Percentiles rank a stretch among this genome's conserved stretches.
These are phyloP conservation scores for Catenaria anguillulae DNA, from an alignment of 371 early-diverging fungal genomes.

Conservation along the genomic window DNA sequence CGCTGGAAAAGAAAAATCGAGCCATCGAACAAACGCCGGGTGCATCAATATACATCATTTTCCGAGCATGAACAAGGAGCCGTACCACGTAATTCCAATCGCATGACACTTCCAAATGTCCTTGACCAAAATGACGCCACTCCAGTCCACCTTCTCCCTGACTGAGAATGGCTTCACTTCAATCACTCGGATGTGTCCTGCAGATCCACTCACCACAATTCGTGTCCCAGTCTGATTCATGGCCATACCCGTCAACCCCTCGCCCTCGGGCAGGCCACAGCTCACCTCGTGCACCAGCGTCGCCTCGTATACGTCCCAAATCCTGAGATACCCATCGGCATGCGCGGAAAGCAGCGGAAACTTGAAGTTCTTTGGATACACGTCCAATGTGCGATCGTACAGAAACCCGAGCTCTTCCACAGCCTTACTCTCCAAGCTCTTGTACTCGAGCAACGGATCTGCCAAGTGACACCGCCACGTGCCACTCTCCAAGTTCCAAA, in stretches of 20 bases:
- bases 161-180: slow-evolving; percentile 24
- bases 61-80: background rate
- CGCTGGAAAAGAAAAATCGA: too few species aligned
- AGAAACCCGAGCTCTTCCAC: slow-evolving; percentile 26
- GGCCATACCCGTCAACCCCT: slow-evolving; percentile 58
- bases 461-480: slow-evolving; percentile 22
- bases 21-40: too few species aligned
- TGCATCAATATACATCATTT: background rate
- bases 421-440: slow-evolving; percentile 33
- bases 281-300: slow-evolving; percentile 25
- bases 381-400: background rate
- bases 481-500: slow-evolving; percentile 37
- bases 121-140: background rate
- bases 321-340: slow-evolving; percentile 31
- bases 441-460: slow-evolving; percentile 31
- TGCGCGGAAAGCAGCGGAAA: slow-evolving; percentile 32
- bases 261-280: slow-evolving; percentile 23
- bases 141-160: too few species aligned
- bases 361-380: background rate
- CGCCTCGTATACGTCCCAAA: slow-evolving; percentile 33
- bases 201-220: slow-evolving; percentile 63
- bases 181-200: slow-evolving; percentile 58
- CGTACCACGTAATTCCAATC: slow-evolving; percentile 24
- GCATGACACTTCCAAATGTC: slow-evolving; percentile 28
- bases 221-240: slow-evolving; percentile 59